Base-by-base conservation (phyloP, 331 rosid genomes). In the Acacia pycnantha region DNA sequence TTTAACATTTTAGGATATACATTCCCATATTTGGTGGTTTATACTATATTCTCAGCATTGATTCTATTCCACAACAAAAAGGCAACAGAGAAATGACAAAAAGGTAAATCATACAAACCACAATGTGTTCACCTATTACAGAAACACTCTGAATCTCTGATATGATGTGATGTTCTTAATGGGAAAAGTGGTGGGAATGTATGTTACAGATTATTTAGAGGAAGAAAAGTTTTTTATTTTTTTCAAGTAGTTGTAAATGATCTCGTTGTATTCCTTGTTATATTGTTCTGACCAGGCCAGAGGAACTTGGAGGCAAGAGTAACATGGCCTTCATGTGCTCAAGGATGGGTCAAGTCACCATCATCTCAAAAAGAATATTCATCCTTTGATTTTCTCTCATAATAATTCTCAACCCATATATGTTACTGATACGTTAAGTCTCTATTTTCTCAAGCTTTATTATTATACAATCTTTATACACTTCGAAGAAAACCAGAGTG, bases 311-410 rank as follows among this genome's bases (percentile, higher is more conserved):
- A 84, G 89, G 84, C 87, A 88, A 85, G 90, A 77, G 95, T 87
- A 90, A 93, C 97, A 86, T 93, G 97, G 94, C 83, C 87, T 81
- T 88, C 93, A 86, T 88, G 94, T 90, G 97, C 91, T 82, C 77
- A 82, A 78, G 81, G 83, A 77, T 81, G 85, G 80, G 88, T 69
- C 37, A 73, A 80, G 90, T 90, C 94, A 71, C 89, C 80, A 84
- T 91, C 94, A 83, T 77, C 84, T 76, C 46, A 24, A 74, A 69
- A 82, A 73, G 80, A 53, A 77, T 82, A 83, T 67, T 70, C 78
- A 74, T 65, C 58, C n/a, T 47, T 76, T 61, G 48, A 76, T 86
- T 74, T 80, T 48, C 86, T 84, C 84, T 56, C 75, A 61, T 64
- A 0, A 71, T 27, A 21, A 35, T 40, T 69, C 50, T 10, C 18